Evolutionary conservation across 139 green algal genomes (phyloP).

Genomic region (Closterium sp.): DNA sequence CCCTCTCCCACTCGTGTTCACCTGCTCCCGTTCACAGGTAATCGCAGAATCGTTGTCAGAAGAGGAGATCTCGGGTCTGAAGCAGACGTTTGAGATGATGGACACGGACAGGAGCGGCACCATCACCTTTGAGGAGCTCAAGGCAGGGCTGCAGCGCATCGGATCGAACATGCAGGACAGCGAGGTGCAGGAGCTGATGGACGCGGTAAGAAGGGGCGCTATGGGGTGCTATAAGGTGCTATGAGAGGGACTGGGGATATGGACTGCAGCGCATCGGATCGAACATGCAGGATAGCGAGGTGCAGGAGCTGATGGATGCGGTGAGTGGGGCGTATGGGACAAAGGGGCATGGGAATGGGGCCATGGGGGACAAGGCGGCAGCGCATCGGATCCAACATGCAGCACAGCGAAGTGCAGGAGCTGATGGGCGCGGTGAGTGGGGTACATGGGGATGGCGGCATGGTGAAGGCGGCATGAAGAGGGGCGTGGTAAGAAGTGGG

Average conservation of each 20-base stretch:
- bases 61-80: conserved; percentile 62
- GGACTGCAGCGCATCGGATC: conserved; percentile 39
- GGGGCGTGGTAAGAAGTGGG: no score
- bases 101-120: conserved; percentile 64
- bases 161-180: background rate
- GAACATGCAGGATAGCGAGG: background rate
- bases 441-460: no score
- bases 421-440: no score
- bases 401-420: background rate
- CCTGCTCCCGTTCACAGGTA: conserved; percentile 56
- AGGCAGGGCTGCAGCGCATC: conserved; percentile 52
- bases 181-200: conserved; percentile 20
- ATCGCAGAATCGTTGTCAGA: conserved; percentile 58
- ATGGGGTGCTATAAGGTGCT: conserved; percentile 59
- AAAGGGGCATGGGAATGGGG: no score
- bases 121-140: conserved; percentile 65
- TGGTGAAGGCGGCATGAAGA: no score
- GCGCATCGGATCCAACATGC: background rate
- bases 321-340: no score
- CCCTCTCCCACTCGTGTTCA: no score
- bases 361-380: conserved; percentile 51
- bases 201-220: conserved; percentile 50
- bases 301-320: conserved; percentile 23
- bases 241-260: conserved; percentile 58
- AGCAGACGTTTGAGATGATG: conserved; percentile 61